Conservation (phyloP, 2,329 filamentous ascomycete genomes). For the Lasiodiplodia gonubiensis region DNA sequence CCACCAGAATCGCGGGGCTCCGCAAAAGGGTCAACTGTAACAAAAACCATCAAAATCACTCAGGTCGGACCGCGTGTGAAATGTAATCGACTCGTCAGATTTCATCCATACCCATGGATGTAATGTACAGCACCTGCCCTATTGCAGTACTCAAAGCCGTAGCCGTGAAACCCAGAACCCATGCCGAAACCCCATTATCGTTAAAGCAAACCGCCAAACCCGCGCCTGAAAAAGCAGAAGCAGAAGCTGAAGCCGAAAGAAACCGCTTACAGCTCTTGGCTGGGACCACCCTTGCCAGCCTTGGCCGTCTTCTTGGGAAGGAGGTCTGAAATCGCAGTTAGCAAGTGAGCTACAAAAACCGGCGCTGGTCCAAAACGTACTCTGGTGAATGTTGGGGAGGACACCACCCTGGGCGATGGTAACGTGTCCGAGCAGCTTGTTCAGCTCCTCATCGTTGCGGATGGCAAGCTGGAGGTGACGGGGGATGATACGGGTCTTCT, state of each 20-base stretch:
- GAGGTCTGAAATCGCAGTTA: conserved; percentile 71
- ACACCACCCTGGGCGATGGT: conserved; percentile 98
- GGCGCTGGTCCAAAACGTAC: conserved; percentile 63
- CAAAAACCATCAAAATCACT: background rate
- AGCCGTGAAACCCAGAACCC: conserved; percentile 57
- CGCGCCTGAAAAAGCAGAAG: conserved; percentile 54
- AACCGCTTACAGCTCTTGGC: conserved; percentile 84
- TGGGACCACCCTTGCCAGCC: conserved; percentile 80
- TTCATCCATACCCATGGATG: conserved; percentile 59
- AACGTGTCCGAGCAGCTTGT: conserved; percentile 96
- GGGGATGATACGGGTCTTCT: conserved; percentile 99
- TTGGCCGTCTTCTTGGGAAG: conserved; percentile 99
- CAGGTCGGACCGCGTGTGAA: conserved; percentile 12
- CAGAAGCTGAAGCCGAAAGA: conserved; percentile 32
- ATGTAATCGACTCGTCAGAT: conserved; percentile 42
- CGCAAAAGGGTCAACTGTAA: background rate
- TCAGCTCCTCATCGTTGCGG: conserved; percentile 99
- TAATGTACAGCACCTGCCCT: conserved; percentile 65
- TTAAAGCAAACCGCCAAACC: conserved; percentile 66
- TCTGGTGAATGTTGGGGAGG: conserved; percentile 95
- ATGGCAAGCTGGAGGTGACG: conserved; percentile 99
- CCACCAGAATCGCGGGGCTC: conserved; percentile 1
- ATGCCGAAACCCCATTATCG: conserved; percentile 79
- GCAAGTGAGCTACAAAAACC: conserved; percentile 34
- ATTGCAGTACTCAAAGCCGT: conserved; percentile 52